These are phyloP conservation scores for Elongisporangium undulatum DNA, from an alignment of 352 stramenopile genomes.

Conservation along the genomic window DNA sequence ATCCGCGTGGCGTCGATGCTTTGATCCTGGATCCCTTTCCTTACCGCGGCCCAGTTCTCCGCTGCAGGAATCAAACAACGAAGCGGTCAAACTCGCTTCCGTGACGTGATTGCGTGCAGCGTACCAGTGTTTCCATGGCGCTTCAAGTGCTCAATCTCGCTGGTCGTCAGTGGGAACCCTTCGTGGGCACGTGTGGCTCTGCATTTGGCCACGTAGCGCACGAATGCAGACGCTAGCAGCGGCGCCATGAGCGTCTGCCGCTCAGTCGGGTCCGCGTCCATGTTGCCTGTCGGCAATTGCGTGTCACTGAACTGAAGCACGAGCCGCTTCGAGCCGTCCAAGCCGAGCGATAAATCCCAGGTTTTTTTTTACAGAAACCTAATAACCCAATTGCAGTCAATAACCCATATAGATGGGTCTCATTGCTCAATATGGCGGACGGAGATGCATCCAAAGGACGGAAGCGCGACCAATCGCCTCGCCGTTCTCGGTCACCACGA, in stretches of 20 bases:
- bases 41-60: constrained; percentile 53
- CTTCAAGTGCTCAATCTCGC: constrained; percentile 49
- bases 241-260: constrained; percentile 4
- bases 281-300: neutral
- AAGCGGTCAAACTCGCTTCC: constrained; percentile 1
- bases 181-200: constrained; percentile 6
- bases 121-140: constrained; percentile 61
- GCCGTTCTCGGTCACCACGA: neutral
- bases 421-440: neutral
- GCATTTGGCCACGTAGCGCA: constrained; percentile 19
- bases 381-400: neutral
- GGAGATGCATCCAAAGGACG: neutral
- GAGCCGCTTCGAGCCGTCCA: no score
- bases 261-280: neutral
- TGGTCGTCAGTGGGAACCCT: constrained; percentile 36
- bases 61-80: constrained; percentile 20
- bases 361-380: no score
- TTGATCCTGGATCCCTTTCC: constrained; percentile 25
- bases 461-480: neutral
- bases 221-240: constrained; percentile 19
- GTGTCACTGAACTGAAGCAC: neutral
- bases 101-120: neutral
- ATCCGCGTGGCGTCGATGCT: constrained; percentile 32
- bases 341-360: no score
- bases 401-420: neutral